Base-by-base conservation (phyloP, 108 stramenopile species). In the Stephanodiscus minutulus region DNA sequence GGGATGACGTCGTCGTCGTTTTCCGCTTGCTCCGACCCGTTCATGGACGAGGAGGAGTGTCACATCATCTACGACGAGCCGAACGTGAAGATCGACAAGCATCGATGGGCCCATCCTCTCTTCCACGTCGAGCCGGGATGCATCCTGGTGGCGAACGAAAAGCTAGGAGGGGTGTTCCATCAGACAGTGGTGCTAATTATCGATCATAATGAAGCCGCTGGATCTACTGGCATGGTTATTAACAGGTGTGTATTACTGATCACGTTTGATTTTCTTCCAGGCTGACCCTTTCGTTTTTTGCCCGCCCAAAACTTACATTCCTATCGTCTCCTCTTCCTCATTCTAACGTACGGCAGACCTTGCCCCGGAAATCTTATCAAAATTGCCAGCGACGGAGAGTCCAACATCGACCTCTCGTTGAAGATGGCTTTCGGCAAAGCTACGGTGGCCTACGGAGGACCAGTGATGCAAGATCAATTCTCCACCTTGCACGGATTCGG, bases 111-210 rank as follows among this genome's bases (percentile, higher is more conserved):
- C 12, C 93, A 95, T 79, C 79, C 85, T 29, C 78, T 91, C 41
- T 57, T 71, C 35, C 89, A 94, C 56, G 81, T 95, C 13, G 94
- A 92, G 76, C 89, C 85, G 25, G 94, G 94, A 46, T 88, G 90
- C 67, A 85, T 95, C 49, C 67, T 95, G 62, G 70, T 95, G 20
- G 94, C 94, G 15, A 92, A 95, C 67, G 94, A 95, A 64, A 91
- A 91, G 64, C 70, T 95, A 17, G 90, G 91, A 41, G 94, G 94
- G 20, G 90, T 92, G 25, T 95, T 95, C 72, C 88, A 87, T 75
- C 94, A 92, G 73, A 92, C 94, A 7, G 87, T 95, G 41, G 91
- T 95, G 37, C 70, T 95, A 50, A 87, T 95, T 49, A 88, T 95
- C 63, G 91, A 94, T 35, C 93, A 94, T 65, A 78, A 85, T 64